Evolutionary conservation across 1,284 basidiomycete genomes (phyloP), one percentile per base, ranked within the genome.

Genomic region (Moesziomyces sp.): DNA sequence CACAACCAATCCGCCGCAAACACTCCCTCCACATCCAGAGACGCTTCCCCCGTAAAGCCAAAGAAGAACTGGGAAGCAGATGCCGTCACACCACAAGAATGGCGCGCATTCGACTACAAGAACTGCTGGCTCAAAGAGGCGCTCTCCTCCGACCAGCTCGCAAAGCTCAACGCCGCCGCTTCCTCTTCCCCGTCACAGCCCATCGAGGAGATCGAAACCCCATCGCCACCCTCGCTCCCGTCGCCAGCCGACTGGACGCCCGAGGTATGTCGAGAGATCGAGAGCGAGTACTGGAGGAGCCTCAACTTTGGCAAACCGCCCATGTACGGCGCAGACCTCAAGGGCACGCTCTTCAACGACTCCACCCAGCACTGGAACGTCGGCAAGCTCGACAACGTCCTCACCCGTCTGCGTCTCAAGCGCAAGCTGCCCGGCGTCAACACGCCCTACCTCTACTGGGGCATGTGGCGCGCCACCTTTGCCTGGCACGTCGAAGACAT

Each of bases 251-350:
- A 70, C 2, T 83, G 81, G 81, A 74, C 73, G 7, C 63, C 65
- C 11, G 58, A 58, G 16, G 63, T 92, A 57, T 97, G 95, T 84
- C 88, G 89, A 66, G 90, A 91, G 68, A 88, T 99, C 28, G 96
- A 98, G 85, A 88, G 93, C 48, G 89, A 92, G 66, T 98, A 91
- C 84, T 99, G 97, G 96, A 88, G 94, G 59, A 92, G 92, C 72
- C 91, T 92, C 84, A 91, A 92, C 14, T 86, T 97, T 23, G 93
- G 93, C 9, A 92, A 91, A 76, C 88, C 94, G 89, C 94, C 54
- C 91, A 94, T 86, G 95, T 99, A 99, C 85, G 96, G 96, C 35
- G 96, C 97, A 6, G 96, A 99, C 85, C 91, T 93, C 89, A 91
- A 87, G 83, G 87, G 96, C 5, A 94, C 94, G 0, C 87, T 98